A percentile compares a stretch with the other conserved stretches of the same genome.
Evolutionary conservation across 169 alveolate genomes (phyloP).

Genomic region (Eimeria maxima): DNA sequence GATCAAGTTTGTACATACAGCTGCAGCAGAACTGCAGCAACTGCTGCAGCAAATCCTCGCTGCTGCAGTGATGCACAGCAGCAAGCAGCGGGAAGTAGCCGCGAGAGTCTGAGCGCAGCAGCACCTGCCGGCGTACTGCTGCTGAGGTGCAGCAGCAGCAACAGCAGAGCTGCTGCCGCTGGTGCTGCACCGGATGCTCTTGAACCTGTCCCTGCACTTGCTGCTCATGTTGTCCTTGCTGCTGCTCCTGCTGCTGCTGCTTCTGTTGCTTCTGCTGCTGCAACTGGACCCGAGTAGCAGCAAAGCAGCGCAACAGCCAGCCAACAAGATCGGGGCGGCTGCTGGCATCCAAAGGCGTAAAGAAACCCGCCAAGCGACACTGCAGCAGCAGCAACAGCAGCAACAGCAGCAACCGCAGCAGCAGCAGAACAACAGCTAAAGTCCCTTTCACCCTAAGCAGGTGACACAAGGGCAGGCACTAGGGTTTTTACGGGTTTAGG

Average conservation of each 20-base stretch:
- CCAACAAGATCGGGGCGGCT: constrained; percentile 22
- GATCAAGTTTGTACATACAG: background rate
- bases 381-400: constrained; percentile 39
- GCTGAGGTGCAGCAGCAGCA: constrained; percentile 61
- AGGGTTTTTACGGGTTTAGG: no score
- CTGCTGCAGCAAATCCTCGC: constrained; percentile 22
- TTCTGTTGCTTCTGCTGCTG: constrained; percentile 1
- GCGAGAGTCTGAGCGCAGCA: constrained; percentile 3
- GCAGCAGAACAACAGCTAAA: no score
- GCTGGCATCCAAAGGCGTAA: background rate
- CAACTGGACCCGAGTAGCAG: background rate
- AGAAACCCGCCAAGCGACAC: constrained; percentile 28
- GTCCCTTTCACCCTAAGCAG: no score
- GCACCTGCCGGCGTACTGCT: constrained; percentile 50
- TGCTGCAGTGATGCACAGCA: background rate
- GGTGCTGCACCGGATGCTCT: background rate
- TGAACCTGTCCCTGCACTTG: no score
- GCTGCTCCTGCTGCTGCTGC: no score
- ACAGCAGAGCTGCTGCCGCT: background rate
- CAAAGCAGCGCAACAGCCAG: constrained; percentile 36
- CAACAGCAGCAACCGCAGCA: constrained; percentile 22
- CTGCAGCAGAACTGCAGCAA: constrained; percentile 49
- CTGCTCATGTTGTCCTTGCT: no score
- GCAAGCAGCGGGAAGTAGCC: constrained; percentile 47
- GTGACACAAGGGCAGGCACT: no score